Conservation (phyloP, 1,139 yeast species). For the Taphrina wiesneri region DNA sequence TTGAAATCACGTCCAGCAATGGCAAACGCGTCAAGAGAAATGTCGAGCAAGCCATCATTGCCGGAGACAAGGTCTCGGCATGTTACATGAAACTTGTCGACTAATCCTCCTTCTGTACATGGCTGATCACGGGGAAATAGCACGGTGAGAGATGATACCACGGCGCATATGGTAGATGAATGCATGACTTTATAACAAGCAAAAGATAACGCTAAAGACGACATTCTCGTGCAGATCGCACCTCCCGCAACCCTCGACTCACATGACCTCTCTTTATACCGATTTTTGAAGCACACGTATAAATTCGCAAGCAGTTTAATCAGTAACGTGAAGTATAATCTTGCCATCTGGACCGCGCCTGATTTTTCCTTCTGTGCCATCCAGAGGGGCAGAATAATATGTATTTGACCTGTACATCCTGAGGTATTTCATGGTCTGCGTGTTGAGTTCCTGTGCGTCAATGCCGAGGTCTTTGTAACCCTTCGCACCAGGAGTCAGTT, state of each 20-base stretch:
- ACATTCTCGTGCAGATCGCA: background rate
- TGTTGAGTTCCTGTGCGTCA: constrained; percentile 66
- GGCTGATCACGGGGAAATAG: too few species aligned
- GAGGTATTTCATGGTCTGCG: constrained; percentile 66
- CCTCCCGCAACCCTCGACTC: background rate
- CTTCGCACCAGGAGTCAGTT: constrained; percentile 60
- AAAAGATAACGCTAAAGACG: background rate
- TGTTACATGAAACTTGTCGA: constrained; percentile 26
- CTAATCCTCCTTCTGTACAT: background rate
- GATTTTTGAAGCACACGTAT: background rate
- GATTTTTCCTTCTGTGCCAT: constrained; percentile 26
- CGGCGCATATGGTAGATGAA: background rate
- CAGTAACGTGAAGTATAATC: constrained; percentile 26
- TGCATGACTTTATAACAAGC: background rate
- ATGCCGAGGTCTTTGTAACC: constrained; percentile 75
- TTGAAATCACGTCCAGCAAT: constrained; percentile 8
- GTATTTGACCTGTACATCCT: constrained; percentile 39
- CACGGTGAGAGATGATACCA: too few species aligned
- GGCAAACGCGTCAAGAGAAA: constrained; percentile 30
- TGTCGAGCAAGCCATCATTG: constrained; percentile 31
- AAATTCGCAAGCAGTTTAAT: too few species aligned
- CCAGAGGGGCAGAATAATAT: constrained; percentile 21
- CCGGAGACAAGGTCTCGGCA: constrained; percentile 29
- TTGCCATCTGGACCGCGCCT: constrained; percentile 21
- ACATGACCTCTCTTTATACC: background rate